phyloP scores from a whole-genome alignment of 2,329 filamentous ascomycete genomes.

The Rugonectria rugulosa region DNA sequence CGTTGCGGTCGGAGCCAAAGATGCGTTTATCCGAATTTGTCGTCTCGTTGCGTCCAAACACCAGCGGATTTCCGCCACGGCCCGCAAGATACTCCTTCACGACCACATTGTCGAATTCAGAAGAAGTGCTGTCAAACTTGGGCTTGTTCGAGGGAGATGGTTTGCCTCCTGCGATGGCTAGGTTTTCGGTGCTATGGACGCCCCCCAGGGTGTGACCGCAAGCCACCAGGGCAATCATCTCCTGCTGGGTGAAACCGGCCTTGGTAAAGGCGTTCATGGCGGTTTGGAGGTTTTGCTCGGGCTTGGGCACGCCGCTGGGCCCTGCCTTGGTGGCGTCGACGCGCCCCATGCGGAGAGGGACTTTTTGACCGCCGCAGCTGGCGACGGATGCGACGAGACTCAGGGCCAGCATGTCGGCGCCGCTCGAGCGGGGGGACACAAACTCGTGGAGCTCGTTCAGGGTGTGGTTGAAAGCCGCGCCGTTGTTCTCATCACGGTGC shows the following conservation, averaged over 20 bases:
- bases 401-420: conserved; percentile 3
- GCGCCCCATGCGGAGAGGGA: not conserved
- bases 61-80: not conserved
- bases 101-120: not conserved
- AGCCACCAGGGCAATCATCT: conserved; percentile 1
- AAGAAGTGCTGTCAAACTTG: not conserved
- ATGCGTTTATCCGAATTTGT: conserved; percentile 7
- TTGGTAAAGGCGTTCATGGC: not conserved
- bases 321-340: conserved; percentile 1
- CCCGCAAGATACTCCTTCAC: not conserved
- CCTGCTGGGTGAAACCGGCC: conserved; percentile 1
- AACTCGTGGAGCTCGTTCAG: conserved; percentile 5
- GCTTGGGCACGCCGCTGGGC: not conserved
- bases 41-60: not conserved
- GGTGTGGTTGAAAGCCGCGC: conserved; percentile 36
- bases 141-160: conserved; percentile 5
- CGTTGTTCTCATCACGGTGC: conserved; percentile 39
- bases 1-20: conserved; percentile 3
- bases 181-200: conserved; percentile 2
- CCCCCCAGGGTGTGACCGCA: conserved; percentile 1
- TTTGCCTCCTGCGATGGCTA: conserved; percentile 3
- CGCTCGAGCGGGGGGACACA: conserved; percentile 8
- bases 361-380: conserved; percentile 2
- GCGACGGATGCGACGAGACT: not conserved
- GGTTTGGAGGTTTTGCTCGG: not conserved